These are phyloP conservation scores for Syzygium jambos DNA, from an alignment of 345 rosid species.

Conservation along the genomic window DNA sequence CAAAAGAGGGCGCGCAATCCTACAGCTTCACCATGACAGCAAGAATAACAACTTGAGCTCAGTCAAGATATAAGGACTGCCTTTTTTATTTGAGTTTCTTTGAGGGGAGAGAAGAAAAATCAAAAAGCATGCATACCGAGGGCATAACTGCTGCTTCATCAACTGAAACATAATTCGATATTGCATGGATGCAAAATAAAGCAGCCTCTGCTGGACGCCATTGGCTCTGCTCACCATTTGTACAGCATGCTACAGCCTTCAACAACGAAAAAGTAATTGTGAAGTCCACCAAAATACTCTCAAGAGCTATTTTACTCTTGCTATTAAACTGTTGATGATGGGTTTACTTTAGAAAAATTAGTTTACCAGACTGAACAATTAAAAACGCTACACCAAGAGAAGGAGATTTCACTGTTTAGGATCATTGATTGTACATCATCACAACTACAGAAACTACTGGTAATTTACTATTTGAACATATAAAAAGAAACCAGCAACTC, in stretches of 20 bases:
- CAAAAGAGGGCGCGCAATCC: background rate
- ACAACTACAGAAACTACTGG: background rate
- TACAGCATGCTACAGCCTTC: conserved; percentile 72
- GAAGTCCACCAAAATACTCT: background rate
- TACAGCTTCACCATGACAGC: background rate
- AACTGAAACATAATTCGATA: conserved; percentile 76
- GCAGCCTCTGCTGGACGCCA: conserved; percentile 99
- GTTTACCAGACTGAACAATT: background rate
- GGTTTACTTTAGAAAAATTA: background rate
- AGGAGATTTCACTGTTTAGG: background rate
- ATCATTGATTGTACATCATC: background rate
- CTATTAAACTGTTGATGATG: background rate
- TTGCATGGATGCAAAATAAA: conserved; percentile 85
- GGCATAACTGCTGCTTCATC: conserved; percentile 90
- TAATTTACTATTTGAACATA: background rate
- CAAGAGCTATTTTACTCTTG: background rate
- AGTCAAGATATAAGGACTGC: background rate
- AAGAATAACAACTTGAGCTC: background rate
- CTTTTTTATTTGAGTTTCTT: background rate
- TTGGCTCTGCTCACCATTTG: conserved; percentile 43
- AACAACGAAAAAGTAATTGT: conserved; percentile 7
- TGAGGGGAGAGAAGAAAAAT: background rate
- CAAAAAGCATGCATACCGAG: conserved; percentile 37
- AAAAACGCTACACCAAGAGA: background rate
- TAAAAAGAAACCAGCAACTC: background rate